These are phyloP conservation scores for Pseudisothecium myosuroides DNA, from an alignment of 225 moss, liverwort and hornwort genomes.

Conservation along the genomic window DNA sequence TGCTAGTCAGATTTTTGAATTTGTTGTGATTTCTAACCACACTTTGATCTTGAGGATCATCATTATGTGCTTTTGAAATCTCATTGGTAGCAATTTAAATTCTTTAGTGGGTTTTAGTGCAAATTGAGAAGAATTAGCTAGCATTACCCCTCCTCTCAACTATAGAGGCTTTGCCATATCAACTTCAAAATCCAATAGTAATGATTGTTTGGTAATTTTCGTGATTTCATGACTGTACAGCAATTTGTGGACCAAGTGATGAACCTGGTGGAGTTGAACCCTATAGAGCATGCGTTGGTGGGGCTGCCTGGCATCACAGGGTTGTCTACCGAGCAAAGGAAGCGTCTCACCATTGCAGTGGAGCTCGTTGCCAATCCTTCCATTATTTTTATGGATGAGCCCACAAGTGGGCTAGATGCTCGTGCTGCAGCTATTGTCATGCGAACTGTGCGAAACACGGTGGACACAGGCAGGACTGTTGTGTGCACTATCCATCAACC, in stretches of 20 bases:
- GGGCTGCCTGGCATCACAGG: constrained; percentile 39
- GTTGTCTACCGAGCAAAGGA: constrained; percentile 45
- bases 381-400: constrained; percentile 55
- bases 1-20: too few species aligned
- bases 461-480: constrained; percentile 43
- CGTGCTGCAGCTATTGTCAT: constrained; percentile 49
- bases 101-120: background rate
- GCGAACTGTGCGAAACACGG: constrained; percentile 46
- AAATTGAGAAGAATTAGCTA: background rate
- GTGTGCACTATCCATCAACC: constrained; percentile 56
- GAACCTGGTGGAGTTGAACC: constrained; percentile 35
- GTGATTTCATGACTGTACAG: background rate
- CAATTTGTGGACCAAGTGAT: constrained; percentile 51
- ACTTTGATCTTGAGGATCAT: too few species aligned
- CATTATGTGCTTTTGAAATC: background rate
- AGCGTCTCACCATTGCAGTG: constrained; percentile 46
- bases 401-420: constrained; percentile 47
- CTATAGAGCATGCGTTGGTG: constrained; percentile 36
- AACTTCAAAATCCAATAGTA: too few species aligned
- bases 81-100: background rate
- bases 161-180: background rate
- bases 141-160: background rate
- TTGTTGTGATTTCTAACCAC: background rate
- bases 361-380: constrained; percentile 45
- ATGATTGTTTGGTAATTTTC: background rate